These are phyloP conservation scores for Cichorium intybus DNA, from an alignment of 140 eudicot species.

Conservation along the genomic window DNA sequence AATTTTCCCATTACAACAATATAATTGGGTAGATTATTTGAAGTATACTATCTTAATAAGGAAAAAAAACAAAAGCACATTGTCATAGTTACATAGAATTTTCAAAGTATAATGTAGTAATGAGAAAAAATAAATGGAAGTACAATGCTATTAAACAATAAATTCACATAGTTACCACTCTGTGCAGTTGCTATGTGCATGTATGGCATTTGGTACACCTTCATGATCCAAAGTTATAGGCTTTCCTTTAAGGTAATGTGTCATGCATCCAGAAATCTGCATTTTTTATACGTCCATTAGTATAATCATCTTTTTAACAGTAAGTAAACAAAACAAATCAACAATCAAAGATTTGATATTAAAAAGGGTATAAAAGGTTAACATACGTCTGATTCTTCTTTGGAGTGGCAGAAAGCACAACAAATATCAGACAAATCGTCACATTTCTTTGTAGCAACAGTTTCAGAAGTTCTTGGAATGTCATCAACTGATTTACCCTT, in stretches of 20 bases:
- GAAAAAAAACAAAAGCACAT: too few species aligned
- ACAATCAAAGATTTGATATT: background rate
- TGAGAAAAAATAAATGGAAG: too few species aligned
- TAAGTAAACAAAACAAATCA: background rate
- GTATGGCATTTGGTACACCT: constrained; percentile 41
- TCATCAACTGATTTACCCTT: constrained; percentile 14
- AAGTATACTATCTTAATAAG: too few species aligned
- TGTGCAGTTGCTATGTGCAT: constrained; percentile 75
- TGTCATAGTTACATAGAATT: too few species aligned
- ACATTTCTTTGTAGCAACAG: constrained; percentile 18
- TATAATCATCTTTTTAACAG: background rate
- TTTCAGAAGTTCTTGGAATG: constrained; percentile 1
- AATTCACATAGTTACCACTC: constrained; percentile 58
- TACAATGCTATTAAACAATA: background rate
- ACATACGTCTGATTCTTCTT: constrained; percentile 71
- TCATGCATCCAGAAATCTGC: constrained; percentile 80
- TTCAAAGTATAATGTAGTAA: too few species aligned
- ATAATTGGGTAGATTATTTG: too few species aligned
- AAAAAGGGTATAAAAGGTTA: background rate
- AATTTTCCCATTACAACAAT: background rate
- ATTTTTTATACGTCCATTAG: constrained; percentile 1
- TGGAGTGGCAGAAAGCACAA: constrained; percentile 67
- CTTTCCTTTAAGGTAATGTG: constrained; percentile 72
- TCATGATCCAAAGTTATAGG: constrained; percentile 41
- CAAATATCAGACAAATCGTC: background rate